Evolutionary conservation across 2,329 filamentous ascomycete species (phyloP).

Genomic region (Drechslera avenae): DNA sequence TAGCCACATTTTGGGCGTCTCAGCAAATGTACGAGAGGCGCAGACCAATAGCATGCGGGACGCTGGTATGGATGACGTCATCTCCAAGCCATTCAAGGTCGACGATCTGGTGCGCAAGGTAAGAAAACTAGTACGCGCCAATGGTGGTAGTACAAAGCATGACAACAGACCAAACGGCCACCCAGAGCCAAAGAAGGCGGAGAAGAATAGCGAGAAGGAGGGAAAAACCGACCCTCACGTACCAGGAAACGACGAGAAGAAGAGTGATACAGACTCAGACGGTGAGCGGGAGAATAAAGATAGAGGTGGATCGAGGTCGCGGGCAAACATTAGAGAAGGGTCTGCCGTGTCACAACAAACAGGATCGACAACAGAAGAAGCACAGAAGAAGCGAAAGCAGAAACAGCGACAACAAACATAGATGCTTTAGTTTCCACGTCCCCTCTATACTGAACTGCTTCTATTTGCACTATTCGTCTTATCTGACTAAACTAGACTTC

Average conservation of each 20-base stretch:
- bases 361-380: background rate
- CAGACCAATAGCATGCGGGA: constrained; percentile 43
- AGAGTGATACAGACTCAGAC: background rate
- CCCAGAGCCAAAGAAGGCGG: background rate
- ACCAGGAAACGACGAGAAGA: background rate
- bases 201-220: background rate
- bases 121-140: constrained; percentile 22
- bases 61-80: constrained; percentile 49
- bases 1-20: constrained; percentile 47
- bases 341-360: background rate
- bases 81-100: constrained; percentile 49
- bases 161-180: constrained; percentile 6
- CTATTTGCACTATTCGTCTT: background rate
- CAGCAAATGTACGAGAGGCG: constrained; percentile 46
- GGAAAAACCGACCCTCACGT: background rate
- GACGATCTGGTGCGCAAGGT: constrained; percentile 43
- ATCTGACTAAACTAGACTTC: background rate
- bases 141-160: constrained; percentile 9
- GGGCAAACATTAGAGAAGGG: background rate
- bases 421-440: background rate
- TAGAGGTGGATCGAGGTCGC: constrained; percentile 15
- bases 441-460: background rate
- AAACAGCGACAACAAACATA: background rate
- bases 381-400: background rate
- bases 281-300: constrained; percentile 5